These are phyloP conservation scores for Exophiala spinifera DNA, from an alignment of 2,329 filamentous ascomycete genomes.

Conservation along the genomic window DNA sequence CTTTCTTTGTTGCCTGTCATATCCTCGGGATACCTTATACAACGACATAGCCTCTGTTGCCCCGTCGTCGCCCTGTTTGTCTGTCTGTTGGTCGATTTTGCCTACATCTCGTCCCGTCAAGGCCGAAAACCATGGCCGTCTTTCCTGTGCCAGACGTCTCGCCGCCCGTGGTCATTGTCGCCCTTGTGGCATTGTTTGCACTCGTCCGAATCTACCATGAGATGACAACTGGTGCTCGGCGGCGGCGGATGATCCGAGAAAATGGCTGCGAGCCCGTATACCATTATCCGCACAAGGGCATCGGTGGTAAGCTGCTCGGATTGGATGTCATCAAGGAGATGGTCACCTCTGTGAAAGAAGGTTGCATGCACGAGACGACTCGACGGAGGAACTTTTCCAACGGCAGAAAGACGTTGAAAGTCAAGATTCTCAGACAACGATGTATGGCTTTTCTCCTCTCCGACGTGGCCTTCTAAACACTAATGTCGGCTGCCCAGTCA, in stretches of 20 bases:
- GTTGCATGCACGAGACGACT: conserved; percentile 19
- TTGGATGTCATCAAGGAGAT: conserved; percentile 24
- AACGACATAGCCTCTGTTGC: not conserved
- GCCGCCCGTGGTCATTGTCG: conserved; percentile 12
- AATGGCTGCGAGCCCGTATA: conserved; percentile 50
- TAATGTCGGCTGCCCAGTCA: conserved; percentile 17
- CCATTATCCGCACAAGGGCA: conserved; percentile 48
- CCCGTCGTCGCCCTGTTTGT: not conserved
- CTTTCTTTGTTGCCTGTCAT: no score
- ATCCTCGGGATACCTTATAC: not conserved
- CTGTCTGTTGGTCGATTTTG: not conserved
- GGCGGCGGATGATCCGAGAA: conserved; percentile 25
- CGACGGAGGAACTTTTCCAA: conserved; percentile 20
- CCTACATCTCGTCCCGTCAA: not conserved
- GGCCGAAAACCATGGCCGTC: conserved; percentile 16
- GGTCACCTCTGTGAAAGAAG: conserved; percentile 17
- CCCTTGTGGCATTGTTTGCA: conserved; percentile 12
- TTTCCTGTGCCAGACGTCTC: conserved; percentile 9
- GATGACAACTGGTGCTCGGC: conserved; percentile 21
- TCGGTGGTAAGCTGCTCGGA: conserved; percentile 25
- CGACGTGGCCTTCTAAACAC: not conserved
- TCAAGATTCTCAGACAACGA: conserved; percentile 1
- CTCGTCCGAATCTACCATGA: conserved; percentile 21
- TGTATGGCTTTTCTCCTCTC: conserved; percentile 8
- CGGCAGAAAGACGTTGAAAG: conserved; percentile 17